Evolutionary conservation across 2,329 filamentous ascomycete species (phyloP).

Genomic region (Sporothrix euskadiensis): DNA sequence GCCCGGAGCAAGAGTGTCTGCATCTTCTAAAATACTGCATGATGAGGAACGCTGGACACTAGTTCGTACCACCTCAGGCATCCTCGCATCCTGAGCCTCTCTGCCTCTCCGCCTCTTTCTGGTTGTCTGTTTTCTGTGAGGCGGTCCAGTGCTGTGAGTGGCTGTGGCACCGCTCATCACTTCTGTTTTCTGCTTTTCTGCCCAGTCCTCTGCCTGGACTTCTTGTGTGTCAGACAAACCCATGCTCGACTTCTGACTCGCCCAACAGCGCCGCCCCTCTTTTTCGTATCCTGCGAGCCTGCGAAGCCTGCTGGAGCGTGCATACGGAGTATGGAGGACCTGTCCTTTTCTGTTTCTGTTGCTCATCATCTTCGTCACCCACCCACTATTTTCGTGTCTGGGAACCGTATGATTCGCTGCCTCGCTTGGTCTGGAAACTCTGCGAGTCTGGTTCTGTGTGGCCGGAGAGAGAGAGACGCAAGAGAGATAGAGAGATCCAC

Average conservation of each 20-base stretch:
- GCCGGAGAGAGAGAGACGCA: not conserved
- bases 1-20: not conserved
- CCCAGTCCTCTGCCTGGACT: slow-evolving; percentile 2
- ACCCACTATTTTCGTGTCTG: slow-evolving; percentile 6
- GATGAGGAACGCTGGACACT: not conserved
- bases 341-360: not conserved
- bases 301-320: not conserved
- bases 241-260: slow-evolving; percentile 28
- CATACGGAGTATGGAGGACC: not conserved
- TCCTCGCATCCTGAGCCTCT: not conserved
- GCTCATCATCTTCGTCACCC: slow-evolving; percentile 26
- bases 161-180: slow-evolving; percentile 28
- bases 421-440: not conserved
- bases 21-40: slow-evolving; percentile 7
- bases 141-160: slow-evolving; percentile 20
- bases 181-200: not conserved
- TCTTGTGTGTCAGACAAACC: slow-evolving; percentile 31
- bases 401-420: not conserved
- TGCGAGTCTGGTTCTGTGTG: not conserved
- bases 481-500: not conserved
- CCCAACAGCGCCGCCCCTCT: slow-evolving; percentile 17
- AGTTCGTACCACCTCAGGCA: not conserved
- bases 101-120: not conserved
- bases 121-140: not conserved
- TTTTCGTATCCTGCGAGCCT: slow-evolving; percentile 2